Base-by-base conservation (phyloP, 306 rosid species). In the Oemleria cerasiformis region DNA sequence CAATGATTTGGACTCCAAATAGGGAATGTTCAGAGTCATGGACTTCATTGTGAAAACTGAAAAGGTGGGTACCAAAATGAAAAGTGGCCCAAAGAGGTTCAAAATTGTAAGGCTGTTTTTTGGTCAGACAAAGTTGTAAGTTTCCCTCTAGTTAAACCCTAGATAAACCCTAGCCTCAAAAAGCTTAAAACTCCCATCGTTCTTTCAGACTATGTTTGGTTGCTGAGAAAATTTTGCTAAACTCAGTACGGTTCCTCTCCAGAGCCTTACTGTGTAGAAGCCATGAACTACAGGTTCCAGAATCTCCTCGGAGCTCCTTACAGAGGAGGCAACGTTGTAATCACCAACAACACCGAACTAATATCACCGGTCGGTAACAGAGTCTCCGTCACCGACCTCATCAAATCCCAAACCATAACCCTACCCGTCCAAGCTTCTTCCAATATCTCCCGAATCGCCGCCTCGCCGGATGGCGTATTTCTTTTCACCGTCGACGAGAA, bases 301-400 rank as follows among this genome's bases (percentile, higher is more conserved):
- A 94, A 94, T 63, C 97, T 94, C 16, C 88, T 94, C 0, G 97
- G 99, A 63, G 97, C 97, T 36, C 99, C 99, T 3, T 93, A 91
- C 86, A 75, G 98, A 71, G 98, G 98, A 5, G 98, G 99, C 58
- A 89, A 91, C 80, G 79, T 72, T 7, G 80, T 88, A 5, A 74
- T 94, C 77, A 74, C 89, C 25, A 86, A 82, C 80, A 86, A 89
- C 80, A 82, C 86, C 2, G 76, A 79, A 60, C 81, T 94, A 36
- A 77, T 94, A 70, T 91, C 99, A 25, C 99, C 96, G n/a, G 85
- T 91, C 49, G 96, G 99, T 60, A 94, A 94, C 77, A 78, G 96
- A 13, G 82, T 94, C 14, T 83, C 88, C 74, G 73, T 91, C 78
- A 94, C 95, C 21, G 96, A 91, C 84, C 92, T 91, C 55, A 69